Base-by-base conservation (phyloP, 2,329 filamentous ascomycete genomes). In the Ophiostoma australiae region DNA sequence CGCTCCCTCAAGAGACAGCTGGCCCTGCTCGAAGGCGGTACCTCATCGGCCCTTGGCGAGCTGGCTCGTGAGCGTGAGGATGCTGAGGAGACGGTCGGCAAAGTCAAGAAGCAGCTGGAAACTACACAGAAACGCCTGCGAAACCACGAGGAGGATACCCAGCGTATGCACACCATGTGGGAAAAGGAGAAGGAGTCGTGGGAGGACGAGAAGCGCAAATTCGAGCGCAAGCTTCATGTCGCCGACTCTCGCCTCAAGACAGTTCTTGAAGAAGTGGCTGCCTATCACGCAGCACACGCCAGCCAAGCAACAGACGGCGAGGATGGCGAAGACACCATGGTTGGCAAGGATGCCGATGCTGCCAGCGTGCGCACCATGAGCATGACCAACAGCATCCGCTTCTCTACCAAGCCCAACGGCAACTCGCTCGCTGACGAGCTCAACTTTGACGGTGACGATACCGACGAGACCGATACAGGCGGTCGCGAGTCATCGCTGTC, bases 381-480 rank as follows among this genome's bases (percentile, higher is more conserved):
- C 78, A 85, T 90, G 82, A 84, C 90, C 79, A 85, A 90, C 84
- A 84, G 89, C 78, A 85, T 92, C 73, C 88, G 92, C 39, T 92
- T 90, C 77, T 96, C 93, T 1, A 80, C 27, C 52, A 90, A 89
- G 77, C 77, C 82, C 4, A 89, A 88, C 75, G 91, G 90, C 1
- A 80, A 93, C 72, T 97, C 91, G 73, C 84, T 99, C 58, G 95
- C 95, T 0, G 94, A 98, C 76, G 95, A 99, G 80, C 85, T 99
- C 70, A 90, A 92, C 73, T 91, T 97, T 73, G 92, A 94, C 71
- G 91, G 91, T 73, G 91, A 94, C 71, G 92, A 94, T 41, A 84
- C 87, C 63, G 86, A 88, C 70, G 83, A 91, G 73, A 90, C 91
- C 48, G 89, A 94, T 73, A 86, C 90, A 65, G 90, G 92, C 68